Percentiles rank a stretch among this genome's conserved stretches.
phyloP scores from a whole-genome alignment of 768 basidiomycete genomes.

The Pisolithus microcarpus region DNA sequence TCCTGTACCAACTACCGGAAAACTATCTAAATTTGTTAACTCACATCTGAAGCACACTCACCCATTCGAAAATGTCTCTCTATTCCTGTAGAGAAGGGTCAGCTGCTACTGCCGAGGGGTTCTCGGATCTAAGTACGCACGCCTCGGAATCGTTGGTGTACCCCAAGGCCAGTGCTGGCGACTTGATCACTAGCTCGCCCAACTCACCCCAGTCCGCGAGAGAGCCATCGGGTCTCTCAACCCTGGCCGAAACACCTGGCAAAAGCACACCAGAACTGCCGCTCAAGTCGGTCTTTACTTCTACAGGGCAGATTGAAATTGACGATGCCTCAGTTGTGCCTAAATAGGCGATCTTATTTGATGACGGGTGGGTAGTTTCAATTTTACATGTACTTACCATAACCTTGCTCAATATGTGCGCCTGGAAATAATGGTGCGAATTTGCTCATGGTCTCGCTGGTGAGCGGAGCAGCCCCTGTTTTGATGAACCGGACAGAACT shows the following conservation, averaged over 20 bases:
- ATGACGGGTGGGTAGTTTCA: too few relatives aligned
- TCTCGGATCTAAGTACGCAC: conserved; percentile 32
- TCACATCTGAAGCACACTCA: conserved; percentile 19
- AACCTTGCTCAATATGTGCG: conserved; percentile 59
- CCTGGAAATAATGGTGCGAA: conserved; percentile 47
- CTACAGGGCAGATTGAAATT: conserved; percentile 42
- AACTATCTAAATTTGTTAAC: background rate
- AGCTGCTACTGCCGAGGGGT: background rate
- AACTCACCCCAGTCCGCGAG: conserved; percentile 48
- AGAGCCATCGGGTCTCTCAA: conserved; percentile 53
- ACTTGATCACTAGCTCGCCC: conserved; percentile 51
- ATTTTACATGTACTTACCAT: conserved; percentile 31
- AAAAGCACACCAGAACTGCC: conserved; percentile 45
- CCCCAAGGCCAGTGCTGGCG: conserved; percentile 33
- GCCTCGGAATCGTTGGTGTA: conserved; percentile 54
- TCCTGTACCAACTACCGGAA: conserved; percentile 51
- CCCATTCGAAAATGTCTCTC: conserved; percentile 64
- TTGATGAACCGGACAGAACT: conserved; percentile 45
- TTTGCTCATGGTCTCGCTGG: conserved; percentile 44
- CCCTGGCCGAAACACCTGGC: conserved; percentile 48
- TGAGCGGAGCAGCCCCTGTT: conserved; percentile 59
- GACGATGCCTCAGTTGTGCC: conserved; percentile 65
- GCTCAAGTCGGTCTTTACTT: conserved; percentile 40
- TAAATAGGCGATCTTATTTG: conserved; percentile 14
- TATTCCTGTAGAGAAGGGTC: conserved; percentile 39